Percentiles rank a stretch among this genome's conserved stretches.
phyloP scores from a whole-genome alignment of 2,329 filamentous ascomycete species.

The Fonsecaea multimorphosa region DNA sequence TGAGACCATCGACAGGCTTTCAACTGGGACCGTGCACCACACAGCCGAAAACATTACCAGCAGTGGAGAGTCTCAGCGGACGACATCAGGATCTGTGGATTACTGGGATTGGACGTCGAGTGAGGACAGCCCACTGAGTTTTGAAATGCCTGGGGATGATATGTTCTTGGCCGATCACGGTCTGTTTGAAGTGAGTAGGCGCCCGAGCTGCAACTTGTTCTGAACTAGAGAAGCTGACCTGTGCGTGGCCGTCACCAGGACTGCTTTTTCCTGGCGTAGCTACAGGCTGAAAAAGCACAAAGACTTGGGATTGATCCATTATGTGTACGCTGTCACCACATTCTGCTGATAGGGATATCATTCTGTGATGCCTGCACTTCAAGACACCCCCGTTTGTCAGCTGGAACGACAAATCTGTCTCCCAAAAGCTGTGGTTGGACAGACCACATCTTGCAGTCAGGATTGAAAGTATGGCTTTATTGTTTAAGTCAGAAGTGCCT shows the following conservation, averaged over 20 bases:
- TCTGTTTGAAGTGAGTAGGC: not conserved
- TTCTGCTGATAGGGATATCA: too few relatives aligned
- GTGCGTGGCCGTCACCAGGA: not conserved
- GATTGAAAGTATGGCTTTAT: too few relatives aligned
- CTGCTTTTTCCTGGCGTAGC: slow-evolving; percentile 7
- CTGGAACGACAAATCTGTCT: too few relatives aligned
- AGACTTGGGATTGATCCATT: not conserved
- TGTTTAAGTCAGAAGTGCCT: not conserved
- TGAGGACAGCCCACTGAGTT: not conserved
- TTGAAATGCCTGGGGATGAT: not conserved
- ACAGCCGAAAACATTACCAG: not conserved
- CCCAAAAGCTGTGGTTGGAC: too few relatives aligned
- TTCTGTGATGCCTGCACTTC: too few relatives aligned
- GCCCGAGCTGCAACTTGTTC: not conserved
- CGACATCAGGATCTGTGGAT: not conserved
- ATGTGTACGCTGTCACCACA: not conserved
- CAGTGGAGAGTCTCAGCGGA: not conserved
- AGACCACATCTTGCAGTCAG: too few relatives aligned
- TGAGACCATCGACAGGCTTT: not conserved
- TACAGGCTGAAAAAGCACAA: not conserved
- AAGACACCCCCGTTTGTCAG: too few relatives aligned
- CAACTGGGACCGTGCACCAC: not conserved
- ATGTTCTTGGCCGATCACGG: slow-evolving; percentile 1
- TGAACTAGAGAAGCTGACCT: not conserved
- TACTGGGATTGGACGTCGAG: slow-evolving; percentile 5